These are phyloP conservation scores for Talaromyces sp. DNA, from an alignment of 2,329 filamentous ascomycete genomes.

Conservation along the genomic window DNA sequence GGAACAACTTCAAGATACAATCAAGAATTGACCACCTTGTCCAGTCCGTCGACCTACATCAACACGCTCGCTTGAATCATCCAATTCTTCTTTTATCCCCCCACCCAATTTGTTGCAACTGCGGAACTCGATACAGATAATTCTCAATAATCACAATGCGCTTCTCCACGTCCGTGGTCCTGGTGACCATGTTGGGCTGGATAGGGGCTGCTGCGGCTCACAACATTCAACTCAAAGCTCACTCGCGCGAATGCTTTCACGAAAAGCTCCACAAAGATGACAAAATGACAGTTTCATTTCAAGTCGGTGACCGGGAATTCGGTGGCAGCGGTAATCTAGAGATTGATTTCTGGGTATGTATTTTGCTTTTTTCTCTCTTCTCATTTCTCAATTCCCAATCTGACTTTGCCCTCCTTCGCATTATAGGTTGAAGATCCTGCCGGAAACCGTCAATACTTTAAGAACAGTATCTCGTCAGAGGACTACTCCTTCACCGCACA, in stretches of 20 bases:
- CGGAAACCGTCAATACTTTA: constrained; percentile 69
- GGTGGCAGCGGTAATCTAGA: constrained; percentile 90
- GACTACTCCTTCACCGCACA: constrained; percentile 87
- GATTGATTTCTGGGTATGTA: constrained; percentile 92
- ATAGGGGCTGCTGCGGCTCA: constrained; percentile 67
- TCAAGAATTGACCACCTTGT: constrained; percentile 12
- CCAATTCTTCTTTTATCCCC: neutral
- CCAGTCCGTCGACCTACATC: neutral
- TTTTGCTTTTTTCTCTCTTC: neutral
- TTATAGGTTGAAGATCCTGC: constrained; percentile 70
- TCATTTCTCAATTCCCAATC: neutral
- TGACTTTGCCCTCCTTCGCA: neutral
- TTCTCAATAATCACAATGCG: constrained; percentile 31
- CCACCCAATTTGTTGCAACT: neutral
- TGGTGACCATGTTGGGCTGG: constrained; percentile 51
- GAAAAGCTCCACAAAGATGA: constrained; percentile 88
- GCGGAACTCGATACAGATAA: neutral
- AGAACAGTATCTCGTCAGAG: constrained; percentile 77
- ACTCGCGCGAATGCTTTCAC: constrained; percentile 97
- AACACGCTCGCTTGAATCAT: neutral
- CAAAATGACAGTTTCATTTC: constrained; percentile 97
- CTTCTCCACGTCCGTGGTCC: constrained; percentile 35
- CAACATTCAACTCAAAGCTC: constrained; percentile 91
- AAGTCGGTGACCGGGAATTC: constrained; percentile 95
- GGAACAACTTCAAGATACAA: constrained; percentile 5